Evolutionary conservation across 202 grass and related monocot species (phyloP), one percentile per base, ranked within the genome.

Genomic region (Sporobolus alterniflorus): DNA sequence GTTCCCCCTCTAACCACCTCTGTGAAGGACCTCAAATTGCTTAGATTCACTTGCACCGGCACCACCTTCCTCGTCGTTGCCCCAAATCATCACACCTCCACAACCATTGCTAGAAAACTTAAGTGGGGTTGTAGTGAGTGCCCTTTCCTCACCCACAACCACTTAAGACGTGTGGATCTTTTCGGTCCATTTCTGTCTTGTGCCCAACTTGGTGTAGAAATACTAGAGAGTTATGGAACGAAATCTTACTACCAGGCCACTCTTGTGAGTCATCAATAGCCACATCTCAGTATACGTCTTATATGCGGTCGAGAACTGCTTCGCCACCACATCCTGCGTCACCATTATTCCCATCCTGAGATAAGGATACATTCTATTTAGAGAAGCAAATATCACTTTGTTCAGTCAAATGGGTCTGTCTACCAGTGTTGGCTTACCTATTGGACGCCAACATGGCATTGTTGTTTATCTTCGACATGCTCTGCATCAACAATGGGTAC

Each of bases 391-490:
- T 30, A 12, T 13, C 55, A 28, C 18, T 22, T n/a, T 24, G 2
- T 5, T n/a, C n/a, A 59, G 24, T 59, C 11, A 67, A 1, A 28
- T 44, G 5, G 22, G 56, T 13, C 6, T 26, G 6, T 28, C 13
- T 24, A 10, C 41, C 11, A 25, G 39, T 12, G 1, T 7, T 32
- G 26, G n/a, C 67, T 31, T 51, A 72, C 90, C 13, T 81, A 75
- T 76, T 89, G 56, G 83, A 85, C 64, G 67, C 80, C 30, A 42
- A 51, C 40, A 87, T 74, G 6, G 42, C 83, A 7, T 73, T 83
- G 60, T 40, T 76, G 44, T 89, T 86, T 16, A 92, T 51, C 69
- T 86, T 89, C 15, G 90, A 92, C 39, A 92, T 55, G 74, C 80
- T 73, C 1, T 76, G 74, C 65, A 92, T 72, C 43, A 92, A 71